phyloP scores from a whole-genome alignment of 352 stramenopile genomes.

The Phytophthora lateralis region DNA sequence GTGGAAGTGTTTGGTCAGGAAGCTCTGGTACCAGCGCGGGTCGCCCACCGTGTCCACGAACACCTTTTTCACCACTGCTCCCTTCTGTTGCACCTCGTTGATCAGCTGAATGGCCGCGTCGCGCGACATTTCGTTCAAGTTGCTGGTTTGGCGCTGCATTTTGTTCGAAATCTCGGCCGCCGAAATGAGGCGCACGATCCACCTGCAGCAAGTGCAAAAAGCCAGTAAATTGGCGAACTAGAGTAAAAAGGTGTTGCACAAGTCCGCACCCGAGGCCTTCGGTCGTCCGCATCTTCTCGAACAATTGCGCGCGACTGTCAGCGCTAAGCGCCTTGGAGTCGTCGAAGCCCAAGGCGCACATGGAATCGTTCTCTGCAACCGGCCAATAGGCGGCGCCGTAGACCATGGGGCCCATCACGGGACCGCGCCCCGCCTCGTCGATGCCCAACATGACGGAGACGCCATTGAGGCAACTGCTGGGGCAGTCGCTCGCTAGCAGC shows the following conservation, averaged over 20 bases:
- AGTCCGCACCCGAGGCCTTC: slow-evolving; percentile 58
- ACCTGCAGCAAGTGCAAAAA: slow-evolving; percentile 49
- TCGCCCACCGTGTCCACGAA: slow-evolving; percentile 97
- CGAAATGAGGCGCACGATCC: slow-evolving; percentile 90
- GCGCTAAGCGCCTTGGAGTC: slow-evolving; percentile 94
- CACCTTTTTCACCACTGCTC: slow-evolving; percentile 87
- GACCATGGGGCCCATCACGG: slow-evolving; percentile 95
- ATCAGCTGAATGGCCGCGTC: slow-evolving; percentile 95
- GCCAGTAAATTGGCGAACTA: not conserved
- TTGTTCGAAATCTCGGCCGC: slow-evolving; percentile 95
- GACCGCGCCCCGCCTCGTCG: slow-evolving; percentile 94
- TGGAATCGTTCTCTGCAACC: slow-evolving; percentile 63
- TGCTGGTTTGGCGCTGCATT: slow-evolving; percentile 92
- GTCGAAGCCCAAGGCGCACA: slow-evolving; percentile 91
- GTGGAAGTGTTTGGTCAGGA: slow-evolving; percentile 91
- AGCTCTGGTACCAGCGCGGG: slow-evolving; percentile 89
- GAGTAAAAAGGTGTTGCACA: not conserved
- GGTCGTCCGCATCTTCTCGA: slow-evolving; percentile 87
- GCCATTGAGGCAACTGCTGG: slow-evolving; percentile 59
- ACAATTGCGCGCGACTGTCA: slow-evolving; percentile 87
- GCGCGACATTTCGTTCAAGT: slow-evolving; percentile 95
- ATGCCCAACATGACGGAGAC: slow-evolving; percentile 93
- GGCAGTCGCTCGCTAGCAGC: slow-evolving; percentile 69
- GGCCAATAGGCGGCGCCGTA: slow-evolving; percentile 94
- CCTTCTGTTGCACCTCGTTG: slow-evolving; percentile 84